phyloP scores from a whole-genome alignment of 305 asterid genomes.

The Fraxinus sp. region DNA sequence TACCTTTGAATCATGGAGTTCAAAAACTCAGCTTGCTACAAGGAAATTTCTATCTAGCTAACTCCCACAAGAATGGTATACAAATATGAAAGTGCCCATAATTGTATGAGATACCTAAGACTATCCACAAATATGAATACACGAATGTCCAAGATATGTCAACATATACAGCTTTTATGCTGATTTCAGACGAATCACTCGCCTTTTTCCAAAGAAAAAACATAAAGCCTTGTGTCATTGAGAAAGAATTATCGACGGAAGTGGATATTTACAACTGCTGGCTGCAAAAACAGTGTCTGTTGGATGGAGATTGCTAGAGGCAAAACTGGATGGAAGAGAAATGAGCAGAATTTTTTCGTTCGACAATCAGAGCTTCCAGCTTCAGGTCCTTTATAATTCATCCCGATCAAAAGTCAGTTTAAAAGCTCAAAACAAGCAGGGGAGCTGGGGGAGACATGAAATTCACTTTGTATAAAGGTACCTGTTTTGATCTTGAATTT shows the following conservation, averaged over 20 bases:
- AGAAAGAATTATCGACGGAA: slow-evolving; percentile 41
- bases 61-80: slow-evolving; percentile 16
- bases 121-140: neutral
- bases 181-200: slow-evolving; percentile 10
- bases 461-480: slow-evolving; percentile 10
- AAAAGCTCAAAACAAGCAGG: neutral
- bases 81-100: slow-evolving; percentile 10
- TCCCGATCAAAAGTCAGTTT: slow-evolving; percentile 16
- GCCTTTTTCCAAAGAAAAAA: slow-evolving; percentile 15
- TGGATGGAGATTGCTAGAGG: slow-evolving; percentile 91
- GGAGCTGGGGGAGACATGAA: neutral
- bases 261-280: slow-evolving; percentile 85
- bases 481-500: slow-evolving; percentile 96
- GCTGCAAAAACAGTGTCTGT: slow-evolving; percentile 80
- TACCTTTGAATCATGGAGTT: neutral
- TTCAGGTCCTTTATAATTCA: slow-evolving; percentile 65
- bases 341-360: slow-evolving; percentile 73
- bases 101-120: slow-evolving; percentile 13
- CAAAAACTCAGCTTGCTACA: neutral
- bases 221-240: neutral
- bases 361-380: slow-evolving; percentile 65
- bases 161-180: slow-evolving; percentile 1
- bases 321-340: slow-evolving; percentile 84
- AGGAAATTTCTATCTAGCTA: neutral
- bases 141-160: slow-evolving; percentile 11